Evolutionary conservation across 495 filamentous ascomycete genomes (phyloP).

Genomic region (Evernia prunastri): DNA sequence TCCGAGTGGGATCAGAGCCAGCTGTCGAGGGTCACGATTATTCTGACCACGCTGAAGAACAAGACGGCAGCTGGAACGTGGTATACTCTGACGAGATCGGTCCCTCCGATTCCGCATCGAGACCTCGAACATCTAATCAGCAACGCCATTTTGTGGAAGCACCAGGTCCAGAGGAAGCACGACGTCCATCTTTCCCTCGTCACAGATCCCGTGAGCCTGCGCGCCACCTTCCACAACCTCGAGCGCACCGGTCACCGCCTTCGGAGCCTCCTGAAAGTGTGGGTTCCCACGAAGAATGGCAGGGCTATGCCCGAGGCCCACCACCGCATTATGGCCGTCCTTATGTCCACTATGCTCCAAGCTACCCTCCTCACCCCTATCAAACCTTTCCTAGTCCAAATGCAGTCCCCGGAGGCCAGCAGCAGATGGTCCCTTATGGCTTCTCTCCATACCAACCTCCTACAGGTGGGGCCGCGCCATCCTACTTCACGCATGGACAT

Average conservation of each 20-base stretch:
- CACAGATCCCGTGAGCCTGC: conserved; percentile 38
- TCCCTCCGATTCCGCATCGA: conserved; percentile 77
- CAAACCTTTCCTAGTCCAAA: conserved; percentile 35
- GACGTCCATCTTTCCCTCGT: conserved; percentile 39
- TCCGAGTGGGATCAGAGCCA: conserved; percentile 43
- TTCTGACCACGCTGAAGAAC: conserved; percentile 46
- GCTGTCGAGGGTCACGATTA: conserved; percentile 46
- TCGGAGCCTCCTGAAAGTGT: conserved; percentile 49
- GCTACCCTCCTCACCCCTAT: conserved; percentile 35
- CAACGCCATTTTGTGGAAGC: conserved; percentile 31
- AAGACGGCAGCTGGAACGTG: conserved; percentile 43
- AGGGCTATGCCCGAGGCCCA: conserved; percentile 33
- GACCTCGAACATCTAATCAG: conserved; percentile 49
- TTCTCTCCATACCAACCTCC: conserved; percentile 36
- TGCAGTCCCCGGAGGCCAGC: conserved; percentile 36
- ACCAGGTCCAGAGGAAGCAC: conserved; percentile 39
- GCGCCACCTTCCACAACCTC: conserved; percentile 27
- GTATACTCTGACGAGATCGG: conserved; percentile 61
- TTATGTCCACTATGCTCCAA: conserved; percentile 39
- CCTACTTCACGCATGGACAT: conserved; percentile 36
- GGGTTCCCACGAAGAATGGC: conserved; percentile 49
- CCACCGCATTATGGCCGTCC: conserved; percentile 30
- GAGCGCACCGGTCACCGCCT: conserved; percentile 43
- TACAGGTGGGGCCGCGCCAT: conserved; percentile 33
- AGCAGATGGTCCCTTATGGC: conserved; percentile 36